Conservation (phyloP, 345 rosid species). For the Camelina neglecta region DNA sequence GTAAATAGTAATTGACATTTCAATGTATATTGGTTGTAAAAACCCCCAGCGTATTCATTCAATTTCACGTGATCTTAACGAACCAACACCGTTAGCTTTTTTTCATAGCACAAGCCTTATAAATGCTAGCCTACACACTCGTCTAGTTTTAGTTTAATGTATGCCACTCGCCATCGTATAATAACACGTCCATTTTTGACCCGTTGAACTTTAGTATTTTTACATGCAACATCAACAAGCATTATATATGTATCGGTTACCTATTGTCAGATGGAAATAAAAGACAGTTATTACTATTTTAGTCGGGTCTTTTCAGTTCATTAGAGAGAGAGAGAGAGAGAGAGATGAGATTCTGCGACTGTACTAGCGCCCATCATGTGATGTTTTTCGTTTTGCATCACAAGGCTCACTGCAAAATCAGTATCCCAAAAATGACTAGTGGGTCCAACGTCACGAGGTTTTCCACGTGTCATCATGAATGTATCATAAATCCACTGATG, state of each 20-base stretch:
- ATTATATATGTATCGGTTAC: too few species aligned
- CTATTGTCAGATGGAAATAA: neutral
- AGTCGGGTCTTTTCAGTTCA: constrained; percentile 11
- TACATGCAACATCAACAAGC: too few species aligned
- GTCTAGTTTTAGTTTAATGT: neutral
- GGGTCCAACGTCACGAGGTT: constrained; percentile 51
- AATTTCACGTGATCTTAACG: neutral
- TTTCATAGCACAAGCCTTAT: neutral
- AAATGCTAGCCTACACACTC: neutral
- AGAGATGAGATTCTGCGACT: constrained; percentile 21
- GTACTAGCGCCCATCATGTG: constrained; percentile 24
- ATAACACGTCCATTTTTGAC: neutral
- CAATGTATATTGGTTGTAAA: constrained; percentile 6
- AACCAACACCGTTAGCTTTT: neutral
- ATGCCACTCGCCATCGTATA: neutral
- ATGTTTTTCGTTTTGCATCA: constrained; percentile 45
- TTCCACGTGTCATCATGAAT: constrained; percentile 54
- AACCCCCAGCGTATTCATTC: neutral
- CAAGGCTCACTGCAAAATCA: constrained; percentile 36
- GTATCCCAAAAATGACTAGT: constrained; percentile 16
- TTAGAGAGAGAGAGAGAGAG: neutral
- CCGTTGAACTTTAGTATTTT: too few species aligned
- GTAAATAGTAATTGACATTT: constrained; percentile 21
- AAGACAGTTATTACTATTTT: neutral
- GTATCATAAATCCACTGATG: neutral